Base-by-base conservation (phyloP, 306 rosid species). In the Inga laurina region DNA sequence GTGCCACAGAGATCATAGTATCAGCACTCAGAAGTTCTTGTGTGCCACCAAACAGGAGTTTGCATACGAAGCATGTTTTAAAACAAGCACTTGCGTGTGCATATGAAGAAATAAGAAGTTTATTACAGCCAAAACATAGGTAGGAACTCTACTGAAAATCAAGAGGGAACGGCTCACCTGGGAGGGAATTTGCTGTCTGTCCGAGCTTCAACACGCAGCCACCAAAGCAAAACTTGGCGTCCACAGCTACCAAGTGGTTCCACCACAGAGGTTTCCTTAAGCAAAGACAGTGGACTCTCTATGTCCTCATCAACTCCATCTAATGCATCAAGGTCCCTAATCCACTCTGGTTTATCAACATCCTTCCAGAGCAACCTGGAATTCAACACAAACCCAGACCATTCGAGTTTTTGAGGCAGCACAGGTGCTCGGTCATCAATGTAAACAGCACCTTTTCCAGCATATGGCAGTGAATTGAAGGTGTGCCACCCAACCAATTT, bases 171-270 rank as follows among this genome's bases (percentile, higher is more conserved):
- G 82, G 85, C 90, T 84, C 61, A 94, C 99, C 90, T 88, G 67
- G 94, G 85, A 89, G 99, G 99, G 77, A 97, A 97, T 88, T 92
- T 97, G 91, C 99, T 97, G 86, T 97, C 99, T 4, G 92, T 88
- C 64, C 99, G 99, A 76, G 98, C 99, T 92, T 97, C 98, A 85
- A 94, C 99, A 16, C 99, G 94, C 57, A 97, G 85, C 99, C 98
- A 97, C 98, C 98, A 97, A 39, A 97, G 90, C 86, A 97, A 85
- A 82, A 92, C 91, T 77, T 94, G 97, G 46, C 97, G 97, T 48
- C 99, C 99, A 84, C 99, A 97, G 84, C 82, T 89, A 84, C 98
- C 99, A 59, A 97, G 97, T 21, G 98, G 99, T 85, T 94, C 99
- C 24, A 94, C 94, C 97, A 90, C 79, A 46, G 95, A 88, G 59